Evolutionary conservation across 805 yeast genomes (phyloP).

Genomic region (Candida andamanensis): DNA sequence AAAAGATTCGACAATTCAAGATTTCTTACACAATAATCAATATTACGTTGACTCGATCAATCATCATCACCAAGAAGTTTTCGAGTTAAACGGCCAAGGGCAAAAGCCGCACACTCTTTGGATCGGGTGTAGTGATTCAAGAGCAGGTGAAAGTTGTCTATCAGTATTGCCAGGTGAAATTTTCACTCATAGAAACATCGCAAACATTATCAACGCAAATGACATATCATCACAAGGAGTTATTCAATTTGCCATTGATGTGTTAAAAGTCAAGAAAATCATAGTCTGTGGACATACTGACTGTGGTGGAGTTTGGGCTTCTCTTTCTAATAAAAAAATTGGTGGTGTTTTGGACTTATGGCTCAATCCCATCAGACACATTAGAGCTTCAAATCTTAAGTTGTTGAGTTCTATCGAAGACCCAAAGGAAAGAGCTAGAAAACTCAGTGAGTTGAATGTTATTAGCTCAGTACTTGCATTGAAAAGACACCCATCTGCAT

Average conservation of each 20-base stretch:
- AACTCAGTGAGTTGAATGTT: slow-evolving; percentile 73
- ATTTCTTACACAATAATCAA: slow-evolving; percentile 45
- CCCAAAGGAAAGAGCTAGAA: slow-evolving; percentile 50
- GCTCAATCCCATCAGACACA: slow-evolving; percentile 63
- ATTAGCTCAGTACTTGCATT: slow-evolving; percentile 66
- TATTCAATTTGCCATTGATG: slow-evolving; percentile 83
- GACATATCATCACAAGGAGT: slow-evolving; percentile 76
- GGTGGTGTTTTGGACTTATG: slow-evolving; percentile 71
- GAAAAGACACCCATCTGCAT: slow-evolving; percentile 60
- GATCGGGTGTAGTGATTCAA: slow-evolving; percentile 92
- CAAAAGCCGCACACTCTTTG: slow-evolving; percentile 91
- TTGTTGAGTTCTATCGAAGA: slow-evolving; percentile 45
- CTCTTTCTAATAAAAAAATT: slow-evolving; percentile 56
- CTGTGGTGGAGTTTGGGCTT: slow-evolving; percentile 90
- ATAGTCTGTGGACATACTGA: slow-evolving; percentile 92
- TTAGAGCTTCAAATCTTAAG: slow-evolving; percentile 55
- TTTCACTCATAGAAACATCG: slow-evolving; percentile 84
- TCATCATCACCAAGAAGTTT: slow-evolving; percentile 42
- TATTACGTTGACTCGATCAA: slow-evolving; percentile 43
- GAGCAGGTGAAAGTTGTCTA: slow-evolving; percentile 76
- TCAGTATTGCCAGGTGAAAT: slow-evolving; percentile 86
- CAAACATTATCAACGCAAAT: slow-evolving; percentile 65
- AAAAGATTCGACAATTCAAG: slow-evolving; percentile 44
- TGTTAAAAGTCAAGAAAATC: slow-evolving; percentile 72
- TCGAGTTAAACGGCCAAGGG: slow-evolving; percentile 67